Evolutionary conservation across 495 filamentous ascomycete species (phyloP), one percentile per base, ranked within the genome.

Genomic region (Tuber indicum): DNA sequence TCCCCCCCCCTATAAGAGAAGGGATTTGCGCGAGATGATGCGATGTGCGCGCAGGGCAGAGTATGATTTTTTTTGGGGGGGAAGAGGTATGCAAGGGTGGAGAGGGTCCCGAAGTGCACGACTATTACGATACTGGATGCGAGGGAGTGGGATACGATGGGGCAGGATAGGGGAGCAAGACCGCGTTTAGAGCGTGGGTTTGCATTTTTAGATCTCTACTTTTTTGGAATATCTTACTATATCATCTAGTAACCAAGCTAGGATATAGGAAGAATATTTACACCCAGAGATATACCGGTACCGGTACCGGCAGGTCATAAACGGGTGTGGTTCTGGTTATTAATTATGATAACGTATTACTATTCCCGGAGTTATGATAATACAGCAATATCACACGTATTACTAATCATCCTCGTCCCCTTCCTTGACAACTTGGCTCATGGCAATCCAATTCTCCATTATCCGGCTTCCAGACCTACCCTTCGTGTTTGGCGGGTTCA

Each of bases 391-490:
- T 36, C 26, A 66, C 26, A 66, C 32, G 58, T 74, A 81, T 77
- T 77, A 76, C 45, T 41, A 72, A 41, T 73, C 62, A 43, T 78
- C 75, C 9, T 44, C 46, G 36, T 81, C 81, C 21, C 77, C 80
- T 17, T 82, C 76, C 70, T 72, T 78, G 23, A 78, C 75, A 36
- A 73, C 79, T 75, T 83, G 82, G 62, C 81, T 83, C 82, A 83
- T 83, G 23, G 52, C 74, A 71, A 83, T 83, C 82, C 82, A 83
- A 12, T 82, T 79, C 32, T 83, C 82, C 80, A 83, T 83, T 2
- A 83, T 43, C 42, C 66, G 73, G 41, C 52, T 76, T n/a, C 71
- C 71, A 47, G 42, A 17, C 73, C 73, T n/a, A 45, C 16, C 23
- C 42, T 23, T 52, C 72, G 14, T 17, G 58, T 19, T 66, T 36